Evolutionary conservation across 768 basidiomycete species (phyloP).

Genomic region (Rhodotorula kratochvilovae): DNA sequence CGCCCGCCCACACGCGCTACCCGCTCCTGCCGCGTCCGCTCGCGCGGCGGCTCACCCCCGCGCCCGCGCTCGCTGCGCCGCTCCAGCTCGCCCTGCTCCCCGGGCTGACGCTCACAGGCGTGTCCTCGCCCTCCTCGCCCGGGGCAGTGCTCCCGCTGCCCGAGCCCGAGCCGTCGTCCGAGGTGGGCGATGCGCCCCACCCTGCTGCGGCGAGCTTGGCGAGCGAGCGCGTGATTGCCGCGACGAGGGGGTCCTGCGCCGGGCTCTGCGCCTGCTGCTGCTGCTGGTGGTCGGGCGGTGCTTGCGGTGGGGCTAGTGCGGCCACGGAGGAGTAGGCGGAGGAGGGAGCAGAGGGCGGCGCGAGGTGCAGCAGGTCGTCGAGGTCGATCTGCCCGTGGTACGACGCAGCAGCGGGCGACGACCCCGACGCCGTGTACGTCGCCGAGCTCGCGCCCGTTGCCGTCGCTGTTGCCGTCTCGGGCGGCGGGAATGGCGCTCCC

Average conservation of each 20-base stretch:
- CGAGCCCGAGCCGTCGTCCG: background rate
- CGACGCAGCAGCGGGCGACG: no score
- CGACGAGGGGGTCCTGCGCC: conserved; percentile 9
- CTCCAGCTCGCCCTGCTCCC: background rate
- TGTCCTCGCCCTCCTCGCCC: background rate
- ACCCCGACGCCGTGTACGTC: no score
- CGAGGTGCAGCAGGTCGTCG: conserved; percentile 16
- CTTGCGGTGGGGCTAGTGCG: background rate
- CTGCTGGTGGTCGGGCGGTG: background rate
- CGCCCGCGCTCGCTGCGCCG: background rate
- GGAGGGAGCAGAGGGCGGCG: background rate
- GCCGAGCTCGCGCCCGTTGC: background rate
- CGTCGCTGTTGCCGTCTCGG: background rate
- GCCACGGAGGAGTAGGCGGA: background rate
- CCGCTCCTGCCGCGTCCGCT: background rate
- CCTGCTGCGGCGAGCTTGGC: conserved; percentile 9
- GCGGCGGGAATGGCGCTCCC: background rate
- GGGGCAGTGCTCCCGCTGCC: background rate
- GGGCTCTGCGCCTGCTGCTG: background rate
- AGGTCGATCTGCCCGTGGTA: conserved; percentile 8
- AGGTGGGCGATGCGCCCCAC: background rate
- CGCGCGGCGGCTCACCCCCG: background rate
- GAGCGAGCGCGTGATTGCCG: conserved; percentile 20
- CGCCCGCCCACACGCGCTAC: no score
- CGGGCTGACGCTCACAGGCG: conserved; percentile 18